Conservation (phyloP, 352 stramenopile species). For the Globisporangium uncinulatum region DNA sequence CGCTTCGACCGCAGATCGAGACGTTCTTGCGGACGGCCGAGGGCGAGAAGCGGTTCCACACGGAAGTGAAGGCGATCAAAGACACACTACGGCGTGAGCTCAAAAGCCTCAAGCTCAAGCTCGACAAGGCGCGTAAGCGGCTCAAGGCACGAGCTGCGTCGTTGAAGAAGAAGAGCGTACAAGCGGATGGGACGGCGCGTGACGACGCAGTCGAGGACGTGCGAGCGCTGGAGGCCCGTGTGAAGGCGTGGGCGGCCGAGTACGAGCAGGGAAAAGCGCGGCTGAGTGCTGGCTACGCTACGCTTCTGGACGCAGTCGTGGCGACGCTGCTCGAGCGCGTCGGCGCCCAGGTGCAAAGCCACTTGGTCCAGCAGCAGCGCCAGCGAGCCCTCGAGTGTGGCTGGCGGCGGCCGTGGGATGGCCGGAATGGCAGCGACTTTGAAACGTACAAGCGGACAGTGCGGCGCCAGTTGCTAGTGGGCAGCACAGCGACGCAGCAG, state of each 20-base stretch:
- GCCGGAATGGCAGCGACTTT: conserved; percentile 52
- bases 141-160: conserved; percentile 17
- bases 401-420: conserved; percentile 63
- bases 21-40: conserved; percentile 51
- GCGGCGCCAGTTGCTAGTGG: conserved; percentile 26
- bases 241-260: conserved; percentile 35
- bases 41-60: conserved; percentile 59
- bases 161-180: conserved; percentile 20
- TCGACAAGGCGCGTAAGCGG: conserved; percentile 22
- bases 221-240: conserved; percentile 28
- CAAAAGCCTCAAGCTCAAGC: conserved; percentile 30
- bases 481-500: conserved; percentile 23
- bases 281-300: conserved; percentile 42
- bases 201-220: conserved; percentile 31
- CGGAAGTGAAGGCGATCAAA: conserved; percentile 28
- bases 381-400: conserved; percentile 53
- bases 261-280: conserved; percentile 32
- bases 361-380: conserved; percentile 57
- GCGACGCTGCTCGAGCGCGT: conserved; percentile 44
- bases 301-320: conserved; percentile 61
- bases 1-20: conserved; percentile 50
- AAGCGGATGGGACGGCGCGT: conserved; percentile 27
- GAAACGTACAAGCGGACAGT: conserved; percentile 47
- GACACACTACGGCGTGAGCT: conserved; percentile 18
- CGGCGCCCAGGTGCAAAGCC: conserved; percentile 36